A percentile compares a stretch with the other conserved stretches of the same genome.
Conservation (phyloP, 1,284 basidiomycete genomes). For the Cerioporus squamosus region DNA sequence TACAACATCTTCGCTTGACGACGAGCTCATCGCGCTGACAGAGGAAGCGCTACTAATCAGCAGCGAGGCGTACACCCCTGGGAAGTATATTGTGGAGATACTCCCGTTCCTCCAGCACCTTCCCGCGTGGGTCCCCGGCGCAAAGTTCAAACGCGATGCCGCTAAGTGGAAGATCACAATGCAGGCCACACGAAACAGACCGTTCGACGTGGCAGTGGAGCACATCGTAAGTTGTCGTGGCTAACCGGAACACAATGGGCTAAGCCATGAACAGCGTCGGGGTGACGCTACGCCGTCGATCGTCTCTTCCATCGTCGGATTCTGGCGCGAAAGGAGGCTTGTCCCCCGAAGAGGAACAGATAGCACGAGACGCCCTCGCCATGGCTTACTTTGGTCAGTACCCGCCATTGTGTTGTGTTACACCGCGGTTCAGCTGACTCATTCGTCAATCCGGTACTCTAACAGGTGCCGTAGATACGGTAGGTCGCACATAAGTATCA, state of each 20-base stretch:
- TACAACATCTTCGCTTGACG: constrained; percentile 23
- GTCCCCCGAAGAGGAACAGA: background rate
- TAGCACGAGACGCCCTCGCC: background rate
- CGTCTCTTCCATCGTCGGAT: background rate
- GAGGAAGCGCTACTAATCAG: constrained; percentile 2
- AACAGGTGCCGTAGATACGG: background rate
- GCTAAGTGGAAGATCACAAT: constrained; percentile 1
- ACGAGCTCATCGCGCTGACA: constrained; percentile 3
- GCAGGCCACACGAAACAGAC: background rate
- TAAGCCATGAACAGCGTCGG: background rate
- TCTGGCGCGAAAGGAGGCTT: background rate
- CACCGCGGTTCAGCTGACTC: background rate
- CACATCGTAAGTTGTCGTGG: background rate
- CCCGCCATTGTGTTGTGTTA: background rate
- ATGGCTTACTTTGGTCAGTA: background rate
- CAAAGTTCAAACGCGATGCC: constrained; percentile 5
- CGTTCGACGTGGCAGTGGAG: background rate
- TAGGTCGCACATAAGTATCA: background rate
- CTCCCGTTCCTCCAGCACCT: constrained; percentile 14
- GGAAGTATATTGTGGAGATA: constrained; percentile 15
- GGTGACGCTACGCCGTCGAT: background rate
- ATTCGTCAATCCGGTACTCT: too few species aligned
- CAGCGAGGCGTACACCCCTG: constrained; percentile 9
- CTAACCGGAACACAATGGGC: background rate
- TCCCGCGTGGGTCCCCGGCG: constrained; percentile 20